Base-by-base conservation (phyloP, 768 basidiomycete species). In the Russula foetens region DNA sequence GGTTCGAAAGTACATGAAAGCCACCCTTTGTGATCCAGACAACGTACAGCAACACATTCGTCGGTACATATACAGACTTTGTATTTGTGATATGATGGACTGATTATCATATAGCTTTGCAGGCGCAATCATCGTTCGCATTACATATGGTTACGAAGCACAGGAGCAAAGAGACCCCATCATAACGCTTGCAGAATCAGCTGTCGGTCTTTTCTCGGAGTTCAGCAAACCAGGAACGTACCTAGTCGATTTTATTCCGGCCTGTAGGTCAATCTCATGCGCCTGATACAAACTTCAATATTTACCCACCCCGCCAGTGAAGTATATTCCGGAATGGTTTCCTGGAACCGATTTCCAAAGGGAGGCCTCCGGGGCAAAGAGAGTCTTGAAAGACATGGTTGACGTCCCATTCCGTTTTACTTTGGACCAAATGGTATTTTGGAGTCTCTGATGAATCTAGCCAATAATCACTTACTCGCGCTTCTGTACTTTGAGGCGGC, bases 141-240 rank as follows among this genome's bases (percentile, higher is more conserved):
- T 69, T n/a, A 48, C 66, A 4, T 67, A 68, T 39, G 69, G 67
- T 2, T 67, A 67, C 29, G 49, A 63, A 17, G 49, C 58, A 43
- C 12, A n/a, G 19, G 39, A 21, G 5, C 9, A 49, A 29, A 38
- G n/a, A 7, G 49, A 58, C 4, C 48, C 56, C 3, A 9, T 50
- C 14, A 31, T 58, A 1, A 12, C 11, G 7, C 26, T 58, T 7
- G 48, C 48, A 23, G 49, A 50, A 31, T 24, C 26, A 4, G 14
- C n/a, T 7, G 1, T 44, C 2, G 28, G 2, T 1, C 12, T 14
- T 11, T 58, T 57, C 17, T 56, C 44, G 17, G 28, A 17, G 8
- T 38, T 47, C 55, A 38, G 7, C 11, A 11, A 38, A 35, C 29
- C 29, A 12, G 55, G 29, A 15, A 39, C 39, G 8, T 29, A 49